Evolutionary conservation across 2,329 filamentous ascomycete genomes (phyloP).

Genomic region (Calonectria multiphialidica): DNA sequence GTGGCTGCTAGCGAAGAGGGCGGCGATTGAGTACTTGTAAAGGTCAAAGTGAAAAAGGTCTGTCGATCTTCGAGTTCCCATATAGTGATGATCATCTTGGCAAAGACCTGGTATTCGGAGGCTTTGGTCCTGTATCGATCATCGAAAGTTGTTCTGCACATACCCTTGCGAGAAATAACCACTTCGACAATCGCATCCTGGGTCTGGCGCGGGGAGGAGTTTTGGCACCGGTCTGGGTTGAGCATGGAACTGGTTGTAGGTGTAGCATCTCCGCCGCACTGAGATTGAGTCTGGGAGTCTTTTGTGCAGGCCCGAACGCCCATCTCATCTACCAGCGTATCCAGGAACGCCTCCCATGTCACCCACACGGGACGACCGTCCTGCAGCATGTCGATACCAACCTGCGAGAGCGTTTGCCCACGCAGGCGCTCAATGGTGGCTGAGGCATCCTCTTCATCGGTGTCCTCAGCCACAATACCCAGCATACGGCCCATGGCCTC

Average conservation of each 20-base stretch:
- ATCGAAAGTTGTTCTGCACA: conserved; percentile 54
- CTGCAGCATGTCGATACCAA: conserved; percentile 80
- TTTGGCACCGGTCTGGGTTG: conserved; percentile 49
- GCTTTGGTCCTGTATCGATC: conserved; percentile 50
- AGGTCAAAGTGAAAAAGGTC: conserved; percentile 80
- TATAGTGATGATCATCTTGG: conserved; percentile 82
- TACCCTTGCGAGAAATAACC: conserved; percentile 66
- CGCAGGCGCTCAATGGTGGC: conserved; percentile 70
- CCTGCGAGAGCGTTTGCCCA: conserved; percentile 75
- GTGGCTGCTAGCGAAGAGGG: conserved; percentile 46
- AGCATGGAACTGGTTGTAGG: conserved; percentile 47
- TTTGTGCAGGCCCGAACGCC: conserved; percentile 44
- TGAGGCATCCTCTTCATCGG: conserved; percentile 54
- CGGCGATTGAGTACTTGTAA: conserved; percentile 70
- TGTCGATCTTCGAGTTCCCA: conserved; percentile 77
- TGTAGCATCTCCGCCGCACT: conserved; percentile 49
- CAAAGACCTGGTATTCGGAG: conserved; percentile 62
- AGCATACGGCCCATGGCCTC: conserved; percentile 80
- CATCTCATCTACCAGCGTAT: conserved; percentile 62
- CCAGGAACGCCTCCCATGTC: conserved; percentile 70
- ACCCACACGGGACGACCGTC: conserved; percentile 72
- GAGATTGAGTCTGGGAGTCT: conserved; percentile 35
- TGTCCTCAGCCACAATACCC: conserved; percentile 63
- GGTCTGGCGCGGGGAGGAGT: conserved; percentile 44
- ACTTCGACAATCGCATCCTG: conserved; percentile 78